These are phyloP conservation scores for Inonotus hispidus DNA, from an alignment of 1,284 basidiomycete genomes.

Conservation along the genomic window DNA sequence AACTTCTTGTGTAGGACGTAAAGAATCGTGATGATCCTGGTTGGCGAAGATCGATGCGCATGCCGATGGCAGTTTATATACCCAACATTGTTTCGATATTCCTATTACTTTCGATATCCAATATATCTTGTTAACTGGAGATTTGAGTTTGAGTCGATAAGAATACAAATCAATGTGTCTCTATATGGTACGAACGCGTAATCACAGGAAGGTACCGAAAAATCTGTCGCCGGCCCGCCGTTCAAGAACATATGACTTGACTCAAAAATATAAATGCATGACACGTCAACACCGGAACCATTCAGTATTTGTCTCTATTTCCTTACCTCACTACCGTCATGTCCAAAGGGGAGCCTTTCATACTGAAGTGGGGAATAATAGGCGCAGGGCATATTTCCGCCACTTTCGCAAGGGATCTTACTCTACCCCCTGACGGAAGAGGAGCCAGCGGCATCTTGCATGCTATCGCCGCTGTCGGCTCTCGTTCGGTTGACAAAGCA, in stretches of 20 bases:
- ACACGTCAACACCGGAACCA: not conserved
- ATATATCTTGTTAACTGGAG: too few species aligned
- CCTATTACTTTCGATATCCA: not conserved
- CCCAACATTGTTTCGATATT: too few species aligned
- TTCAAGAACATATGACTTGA: not conserved
- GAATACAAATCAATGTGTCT: too few species aligned
- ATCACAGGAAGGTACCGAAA: not conserved
- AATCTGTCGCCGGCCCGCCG: not conserved
- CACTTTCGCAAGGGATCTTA: slow-evolving; percentile 23
- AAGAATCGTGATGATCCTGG: too few species aligned
- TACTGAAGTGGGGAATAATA: slow-evolving; percentile 18
- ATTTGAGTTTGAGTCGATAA: too few species aligned
- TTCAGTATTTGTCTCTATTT: not conserved
- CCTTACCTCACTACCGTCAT: slow-evolving; percentile 3
- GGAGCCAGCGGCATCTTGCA: slow-evolving; percentile 38
- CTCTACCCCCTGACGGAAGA: slow-evolving; percentile 24
- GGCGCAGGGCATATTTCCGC: slow-evolving; percentile 21
- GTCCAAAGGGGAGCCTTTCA: slow-evolving; percentile 11
- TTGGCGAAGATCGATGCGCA: too few species aligned
- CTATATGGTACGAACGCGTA: too few species aligned
- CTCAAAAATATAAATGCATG: not conserved
- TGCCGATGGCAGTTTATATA: not conserved
- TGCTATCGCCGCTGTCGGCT: slow-evolving; percentile 37
- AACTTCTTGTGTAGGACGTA: too few species aligned
- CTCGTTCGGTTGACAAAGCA: slow-evolving; percentile 33